Percentiles rank a stretch among this genome's conserved stretches.
Evolutionary conservation across 139 green algal species (phyloP).

Genomic region (Chlamydomonas incerta): DNA sequence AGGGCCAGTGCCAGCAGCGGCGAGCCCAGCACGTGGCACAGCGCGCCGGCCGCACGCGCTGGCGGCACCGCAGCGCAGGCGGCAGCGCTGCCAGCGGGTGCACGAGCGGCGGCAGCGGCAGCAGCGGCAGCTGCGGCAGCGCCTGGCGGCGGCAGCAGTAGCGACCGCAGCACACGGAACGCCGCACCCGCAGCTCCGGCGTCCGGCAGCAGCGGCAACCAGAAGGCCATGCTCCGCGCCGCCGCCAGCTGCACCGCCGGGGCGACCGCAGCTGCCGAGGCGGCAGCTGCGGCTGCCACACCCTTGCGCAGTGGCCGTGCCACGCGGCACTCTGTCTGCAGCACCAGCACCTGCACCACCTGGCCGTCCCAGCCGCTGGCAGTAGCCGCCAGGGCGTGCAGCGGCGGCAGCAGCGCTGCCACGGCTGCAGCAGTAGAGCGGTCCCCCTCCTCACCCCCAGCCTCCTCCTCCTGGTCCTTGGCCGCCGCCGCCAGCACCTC

Average conservation of each 20-base stretch:
- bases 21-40: neutral
- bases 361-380: neutral
- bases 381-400: neutral
- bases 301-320: neutral
- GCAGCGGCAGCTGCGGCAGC: neutral
- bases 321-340: neutral
- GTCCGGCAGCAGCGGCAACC: neutral
- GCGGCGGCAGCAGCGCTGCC: neutral
- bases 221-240: conserved; percentile 1
- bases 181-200: neutral
- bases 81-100: neutral
- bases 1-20: neutral
- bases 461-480: neutral
- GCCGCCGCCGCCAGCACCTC: neutral
- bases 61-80: too few relatives aligned
- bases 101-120: neutral
- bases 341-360: neutral
- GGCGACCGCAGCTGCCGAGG: neutral
- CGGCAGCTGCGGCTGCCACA: neutral
- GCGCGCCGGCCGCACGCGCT: neutral
- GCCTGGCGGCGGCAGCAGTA: neutral
- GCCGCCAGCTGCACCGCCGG: neutral
- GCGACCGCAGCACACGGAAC: neutral
- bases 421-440: neutral
- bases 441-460: neutral